Conservation (phyloP, 2,329 filamentous ascomycete species). For the Mariannaea sp. region DNA sequence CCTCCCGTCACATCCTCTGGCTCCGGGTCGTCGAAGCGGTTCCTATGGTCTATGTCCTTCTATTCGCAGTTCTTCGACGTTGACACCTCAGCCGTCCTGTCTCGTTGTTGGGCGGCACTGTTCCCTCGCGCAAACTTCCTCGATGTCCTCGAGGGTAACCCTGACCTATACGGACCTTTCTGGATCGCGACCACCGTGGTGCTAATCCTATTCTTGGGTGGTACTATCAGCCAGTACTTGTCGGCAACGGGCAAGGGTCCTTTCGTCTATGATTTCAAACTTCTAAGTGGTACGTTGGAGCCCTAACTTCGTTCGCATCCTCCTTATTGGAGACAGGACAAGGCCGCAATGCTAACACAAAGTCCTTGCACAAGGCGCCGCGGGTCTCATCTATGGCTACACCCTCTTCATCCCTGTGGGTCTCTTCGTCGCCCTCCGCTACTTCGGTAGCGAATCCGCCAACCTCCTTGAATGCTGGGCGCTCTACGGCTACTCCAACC, state of each 20-base stretch:
- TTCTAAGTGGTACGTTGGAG: slow-evolving; percentile 75
- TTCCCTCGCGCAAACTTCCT: slow-evolving; percentile 94
- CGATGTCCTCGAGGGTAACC: slow-evolving; percentile 94
- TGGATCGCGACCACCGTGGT: slow-evolving; percentile 99
- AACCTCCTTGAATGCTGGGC: slow-evolving; percentile 95
- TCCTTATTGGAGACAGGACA: too few relatives aligned
- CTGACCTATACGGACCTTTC: slow-evolving; percentile 94
- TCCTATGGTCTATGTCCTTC: slow-evolving; percentile 90
- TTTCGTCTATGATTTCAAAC: slow-evolving; percentile 89
- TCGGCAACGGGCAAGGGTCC: slow-evolving; percentile 68
- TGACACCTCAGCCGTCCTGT: slow-evolving; percentile 86
- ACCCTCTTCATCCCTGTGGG: slow-evolving; percentile 83
- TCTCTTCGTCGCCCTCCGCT: slow-evolving; percentile 86
- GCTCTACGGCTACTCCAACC: slow-evolving; percentile 92
- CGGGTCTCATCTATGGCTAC: slow-evolving; percentile 94
- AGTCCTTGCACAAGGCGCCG: slow-evolving; percentile 62
- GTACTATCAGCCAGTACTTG: slow-evolving; percentile 92
- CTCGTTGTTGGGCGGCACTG: slow-evolving; percentile 85
- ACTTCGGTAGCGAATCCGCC: slow-evolving; percentile 92
- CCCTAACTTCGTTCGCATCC: not conserved
- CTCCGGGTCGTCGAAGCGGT: slow-evolving; percentile 70
- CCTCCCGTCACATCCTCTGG: slow-evolving; percentile 59
- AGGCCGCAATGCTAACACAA: slow-evolving; percentile 16
- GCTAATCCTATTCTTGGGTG: slow-evolving; percentile 91
- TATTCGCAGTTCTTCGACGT: slow-evolving; percentile 99